phyloP scores from a whole-genome alignment of 257 asterid species.

The Nicotiana sylvestris region DNA sequence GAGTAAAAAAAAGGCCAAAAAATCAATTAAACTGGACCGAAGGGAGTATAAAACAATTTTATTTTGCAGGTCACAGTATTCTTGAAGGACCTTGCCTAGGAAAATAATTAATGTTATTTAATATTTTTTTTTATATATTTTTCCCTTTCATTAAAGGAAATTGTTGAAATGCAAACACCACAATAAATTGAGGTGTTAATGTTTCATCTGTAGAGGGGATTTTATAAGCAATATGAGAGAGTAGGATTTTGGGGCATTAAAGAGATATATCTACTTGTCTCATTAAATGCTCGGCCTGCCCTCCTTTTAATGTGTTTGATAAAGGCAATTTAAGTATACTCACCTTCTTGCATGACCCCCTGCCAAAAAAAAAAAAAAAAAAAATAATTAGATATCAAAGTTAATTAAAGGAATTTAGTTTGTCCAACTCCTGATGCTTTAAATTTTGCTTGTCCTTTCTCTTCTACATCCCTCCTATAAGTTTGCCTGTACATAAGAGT shows the following conservation, averaged over 20 bases:
- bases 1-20: background rate
- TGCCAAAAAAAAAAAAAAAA: background rate
- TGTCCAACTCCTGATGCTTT: background rate
- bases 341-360: conserved; percentile 30
- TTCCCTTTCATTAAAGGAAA: background rate
- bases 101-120: background rate
- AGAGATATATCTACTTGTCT: conserved; percentile 47
- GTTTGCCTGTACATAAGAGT: background rate
- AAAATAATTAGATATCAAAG: background rate
- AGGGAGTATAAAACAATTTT: no score
- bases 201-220: conserved; percentile 20
- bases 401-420: background rate
- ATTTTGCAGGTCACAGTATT: background rate
- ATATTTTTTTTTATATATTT: no score
- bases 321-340: conserved; percentile 21
- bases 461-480: background rate
- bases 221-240: conserved; percentile 35
- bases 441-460: background rate
- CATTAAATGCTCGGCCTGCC: conserved; percentile 51
- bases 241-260: conserved; percentile 53
- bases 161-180: conserved; percentile 14
- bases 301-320: conserved; percentile 35
- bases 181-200: conserved; percentile 31
- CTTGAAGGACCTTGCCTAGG: background rate
- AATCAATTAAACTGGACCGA: no score